Percentiles rank a stretch among this genome's conserved stretches.
phyloP scores from a whole-genome alignment of 73 alveolate genomes.

The Paramecium bursaria region DNA sequence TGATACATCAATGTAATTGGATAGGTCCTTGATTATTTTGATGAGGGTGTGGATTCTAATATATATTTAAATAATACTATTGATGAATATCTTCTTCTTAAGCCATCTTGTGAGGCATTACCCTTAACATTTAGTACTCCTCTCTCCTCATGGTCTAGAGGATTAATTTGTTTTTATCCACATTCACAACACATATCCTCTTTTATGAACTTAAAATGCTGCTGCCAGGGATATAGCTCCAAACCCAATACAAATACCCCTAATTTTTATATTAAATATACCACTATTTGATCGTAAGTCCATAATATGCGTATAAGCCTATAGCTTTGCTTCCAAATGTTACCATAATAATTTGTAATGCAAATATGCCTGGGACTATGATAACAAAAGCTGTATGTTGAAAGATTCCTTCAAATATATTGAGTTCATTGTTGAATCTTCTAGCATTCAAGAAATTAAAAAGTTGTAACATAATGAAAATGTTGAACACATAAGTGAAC shows the following conservation, averaged over 20 bases:
- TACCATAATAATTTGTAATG: constrained; percentile 76
- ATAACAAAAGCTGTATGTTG: constrained; percentile 72
- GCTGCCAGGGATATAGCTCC: constrained; percentile 73
- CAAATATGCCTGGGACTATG: constrained; percentile 77
- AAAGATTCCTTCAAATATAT: constrained; percentile 80
- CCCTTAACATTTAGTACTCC: constrained; percentile 4
- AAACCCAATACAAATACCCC: constrained; percentile 85
- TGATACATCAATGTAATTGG: too few relatives aligned
- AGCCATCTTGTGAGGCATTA: constrained; percentile 23
- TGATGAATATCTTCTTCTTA: constrained; percentile 58
- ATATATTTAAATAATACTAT: too few relatives aligned
- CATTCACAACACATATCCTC: constrained; percentile 68
- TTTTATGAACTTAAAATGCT: constrained; percentile 63
- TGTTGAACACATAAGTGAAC: constrained; percentile 89
- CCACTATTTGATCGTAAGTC: constrained; percentile 74
- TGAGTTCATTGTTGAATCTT: constrained; percentile 84
- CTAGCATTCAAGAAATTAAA: constrained; percentile 90
- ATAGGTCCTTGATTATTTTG: too few relatives aligned
- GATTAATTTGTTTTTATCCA: constrained; percentile 36
- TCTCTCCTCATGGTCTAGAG: constrained; percentile 40
- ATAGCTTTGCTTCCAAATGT: constrained; percentile 75
- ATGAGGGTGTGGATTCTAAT: too few relatives aligned
- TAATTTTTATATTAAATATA: constrained; percentile 78
- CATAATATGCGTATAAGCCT: constrained; percentile 41
- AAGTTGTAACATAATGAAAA: constrained; percentile 84